phyloP scores from a whole-genome alignment of 805 yeast genomes.

The Wickerhamomyces silvicola region DNA sequence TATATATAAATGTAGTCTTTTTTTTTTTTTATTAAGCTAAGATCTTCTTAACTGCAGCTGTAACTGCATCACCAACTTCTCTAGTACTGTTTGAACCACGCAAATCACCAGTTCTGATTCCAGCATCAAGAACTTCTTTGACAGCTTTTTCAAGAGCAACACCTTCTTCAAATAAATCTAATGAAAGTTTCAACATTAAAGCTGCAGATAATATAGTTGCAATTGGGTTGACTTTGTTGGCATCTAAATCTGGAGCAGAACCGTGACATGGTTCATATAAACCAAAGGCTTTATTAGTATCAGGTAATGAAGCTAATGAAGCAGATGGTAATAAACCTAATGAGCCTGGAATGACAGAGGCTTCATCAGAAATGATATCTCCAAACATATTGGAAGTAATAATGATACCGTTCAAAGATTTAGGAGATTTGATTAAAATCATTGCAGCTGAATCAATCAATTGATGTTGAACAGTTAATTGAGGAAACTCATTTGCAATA shows the following conservation, averaged over 20 bases:
- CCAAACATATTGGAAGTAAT: conserved; percentile 97
- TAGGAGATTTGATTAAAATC: conserved; percentile 91
- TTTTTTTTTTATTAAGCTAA: conserved; percentile 25
- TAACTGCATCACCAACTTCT: conserved; percentile 95
- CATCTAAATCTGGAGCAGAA: conserved; percentile 90
- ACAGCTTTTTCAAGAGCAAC: conserved; percentile 87
- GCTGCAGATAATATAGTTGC: conserved; percentile 96
- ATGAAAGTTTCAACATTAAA: conserved; percentile 91
- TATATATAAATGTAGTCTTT: neutral
- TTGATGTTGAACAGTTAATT: conserved; percentile 82
- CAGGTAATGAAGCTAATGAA: conserved; percentile 94
- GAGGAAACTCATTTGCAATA: conserved; percentile 85
- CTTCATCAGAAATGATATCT: conserved; percentile 96
- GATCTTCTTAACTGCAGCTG: conserved; percentile 56
- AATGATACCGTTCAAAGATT: conserved; percentile 84
- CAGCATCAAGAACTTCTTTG: conserved; percentile 68
- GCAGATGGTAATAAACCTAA: conserved; percentile 92
- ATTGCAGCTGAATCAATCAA: conserved; percentile 98
- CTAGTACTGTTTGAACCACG: conserved; percentile 77
- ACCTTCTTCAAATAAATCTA: conserved; percentile 79
- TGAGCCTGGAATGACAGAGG: conserved; percentile 96
- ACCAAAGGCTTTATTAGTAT: conserved; percentile 90
- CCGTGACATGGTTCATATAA: conserved; percentile 98
- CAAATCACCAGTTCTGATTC: conserved; percentile 87
- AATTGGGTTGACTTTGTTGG: conserved; percentile 86